Base-by-base conservation (phyloP, 768 basidiomycete genomes). In the Mycena rebaudengoi region DNA sequence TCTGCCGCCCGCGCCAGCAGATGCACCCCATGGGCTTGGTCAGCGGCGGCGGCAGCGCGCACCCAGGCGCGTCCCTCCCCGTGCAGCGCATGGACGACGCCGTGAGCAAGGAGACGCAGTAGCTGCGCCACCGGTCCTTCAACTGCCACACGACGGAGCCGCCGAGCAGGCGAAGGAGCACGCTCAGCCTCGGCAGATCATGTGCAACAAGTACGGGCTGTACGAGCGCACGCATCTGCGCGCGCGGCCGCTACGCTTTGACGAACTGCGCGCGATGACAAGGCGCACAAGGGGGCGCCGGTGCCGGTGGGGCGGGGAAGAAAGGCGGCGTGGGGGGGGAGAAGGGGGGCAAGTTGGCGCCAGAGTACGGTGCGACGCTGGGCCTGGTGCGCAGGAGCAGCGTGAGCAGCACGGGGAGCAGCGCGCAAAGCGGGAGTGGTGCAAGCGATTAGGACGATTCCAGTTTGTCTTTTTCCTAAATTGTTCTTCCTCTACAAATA, bases 91-190 rank as follows among this genome's bases (percentile, higher is more conserved):
- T 93, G 0, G 93, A 95, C 77, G 93, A 95, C 71, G 93, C 93
- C 8, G 90, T 91, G 3, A 90, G 89, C 39, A 94, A 94, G 76
- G 93, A 95, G 74, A 95, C 93, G 0, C 94, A 95, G 77, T 94
- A 92, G 73, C 89, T 95, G 58, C 91, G 93, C 20, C 85, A 94
- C 28, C 84, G 91, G 14, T 95, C 94, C 79, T 91, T 90, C 83
- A 94, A 93, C 77, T 95, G 94, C 78, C 91, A 93, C 71, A 93
- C 92, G n/a, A 95, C 92, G 0, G 92, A 95, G 72, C 92, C 94
- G 0, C 92, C 94, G 8, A 90, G 88, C 23, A 95, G 94, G 94
- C 89, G 94, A 49, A 87, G 94, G 39, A 92, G 90, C 26, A 94
- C 94, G 5, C 87, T 94, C 70, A 92, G 93, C 74, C 92, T 91